These are phyloP conservation scores for Talaromyces sp. DNA, from an alignment of 2,329 filamentous ascomycete species.

Conservation along the genomic window DNA sequence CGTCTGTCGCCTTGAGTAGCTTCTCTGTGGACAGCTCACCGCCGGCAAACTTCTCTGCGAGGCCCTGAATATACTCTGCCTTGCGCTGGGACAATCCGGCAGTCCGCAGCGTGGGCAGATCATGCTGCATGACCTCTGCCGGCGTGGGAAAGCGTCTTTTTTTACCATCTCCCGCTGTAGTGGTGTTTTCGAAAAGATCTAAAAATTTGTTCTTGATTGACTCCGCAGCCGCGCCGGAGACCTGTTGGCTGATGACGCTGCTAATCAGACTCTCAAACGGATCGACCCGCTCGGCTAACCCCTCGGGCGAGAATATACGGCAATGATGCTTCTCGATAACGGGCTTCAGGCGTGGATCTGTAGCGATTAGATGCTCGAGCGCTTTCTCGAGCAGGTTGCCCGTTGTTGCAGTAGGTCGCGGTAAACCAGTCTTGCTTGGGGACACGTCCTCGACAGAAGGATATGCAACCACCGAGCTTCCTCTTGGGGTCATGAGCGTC, in stretches of 20 bases:
- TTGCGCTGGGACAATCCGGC: conserved; percentile 91
- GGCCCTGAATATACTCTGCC: conserved; percentile 85
- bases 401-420: conserved; percentile 55
- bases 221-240: conserved; percentile 84
- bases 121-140: conserved; percentile 60
- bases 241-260: conserved; percentile 94
- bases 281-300: conserved; percentile 78
- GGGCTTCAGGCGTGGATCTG: conserved; percentile 67
- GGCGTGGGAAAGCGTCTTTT: conserved; percentile 65
- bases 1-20: conserved; percentile 74
- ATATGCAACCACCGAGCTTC: conserved; percentile 45
- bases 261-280: conserved; percentile 79
- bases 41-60: conserved; percentile 72
- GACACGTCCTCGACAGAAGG: conserved; percentile 35
- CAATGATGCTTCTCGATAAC: conserved; percentile 74
- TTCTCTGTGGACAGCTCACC: conserved; percentile 73
- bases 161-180: background rate
- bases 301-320: conserved; percentile 72
- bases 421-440: conserved; percentile 36
- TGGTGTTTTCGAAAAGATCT: conserved; percentile 55
- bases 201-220: conserved; percentile 87
- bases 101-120: conserved; percentile 67
- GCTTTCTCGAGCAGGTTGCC: conserved; percentile 71
- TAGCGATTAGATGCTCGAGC: conserved; percentile 65
- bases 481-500: conserved; percentile 44